Base-by-base conservation (phyloP, 345 rosid genomes). In the Raphanus raphanistrum region DNA sequence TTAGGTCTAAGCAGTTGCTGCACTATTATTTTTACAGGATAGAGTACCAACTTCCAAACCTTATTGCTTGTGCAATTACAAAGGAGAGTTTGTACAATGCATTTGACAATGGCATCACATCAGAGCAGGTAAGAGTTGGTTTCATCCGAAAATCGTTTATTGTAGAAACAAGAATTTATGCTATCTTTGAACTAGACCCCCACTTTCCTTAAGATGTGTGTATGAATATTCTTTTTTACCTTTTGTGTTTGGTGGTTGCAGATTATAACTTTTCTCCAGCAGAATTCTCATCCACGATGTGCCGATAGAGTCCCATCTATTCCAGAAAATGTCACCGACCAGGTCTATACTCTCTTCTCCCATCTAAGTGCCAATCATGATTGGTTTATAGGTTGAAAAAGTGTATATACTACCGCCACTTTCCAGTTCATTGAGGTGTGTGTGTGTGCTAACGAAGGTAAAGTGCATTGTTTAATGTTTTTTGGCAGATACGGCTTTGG, bases 21-120 rank as follows among this genome's bases (percentile, higher is more conserved):
- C 58, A 61, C 68, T 73, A 26, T 32, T 32, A 21, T 59, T 36
- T 33, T 29, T 87, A 70, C 91, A 94, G 98, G 90, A 80, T 94
- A 72, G 97, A 94, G 68, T 94, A 92, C 85, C 97, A 90, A 82
- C 97, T 92, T 66, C 98, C 98, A 48, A 94, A 94, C 81, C 98
- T 94, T 58, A 87, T 92, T 50, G 98, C 93, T 45, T 86, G 85
- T 52, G 97, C 97, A 78, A 90, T 94, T 70, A 90, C 98, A 66
- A 92, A 90, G 82, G 98, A 94, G 79, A 92, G 94, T 74, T 85
- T 92, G 89, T 89, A 88, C 76, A 82, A 41, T 77, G 99, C 98
- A 67, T 95, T 90, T 82, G 94, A 90, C 72, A 90, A 95, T 85
- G 99, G 98, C 75, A 95, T 95, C 80, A 82, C 92, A 4, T 81